Evolutionary conservation across 306 rosid species (phyloP).

Genomic region (Sesbania bispinosa): DNA sequence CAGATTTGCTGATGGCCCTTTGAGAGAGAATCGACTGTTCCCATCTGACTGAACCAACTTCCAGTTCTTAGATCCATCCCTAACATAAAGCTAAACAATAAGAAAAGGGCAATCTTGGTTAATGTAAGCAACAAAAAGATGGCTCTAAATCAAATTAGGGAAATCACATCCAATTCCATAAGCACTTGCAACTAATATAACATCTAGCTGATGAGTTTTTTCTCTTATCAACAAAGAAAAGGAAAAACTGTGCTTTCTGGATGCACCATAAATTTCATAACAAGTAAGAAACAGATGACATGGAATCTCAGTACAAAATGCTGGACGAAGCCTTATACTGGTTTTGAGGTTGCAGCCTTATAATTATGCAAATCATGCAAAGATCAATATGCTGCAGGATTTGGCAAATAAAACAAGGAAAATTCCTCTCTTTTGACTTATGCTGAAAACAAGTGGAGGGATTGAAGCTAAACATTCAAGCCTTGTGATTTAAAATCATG

Average conservation of each 20-base stretch:
- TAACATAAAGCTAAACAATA: constrained; percentile 61
- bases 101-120: constrained; percentile 16
- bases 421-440: background rate
- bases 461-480: background rate
- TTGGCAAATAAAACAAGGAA: constrained; percentile 2
- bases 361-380: background rate
- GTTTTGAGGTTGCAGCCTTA: background rate
- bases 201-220: background rate
- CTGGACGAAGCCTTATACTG: background rate
- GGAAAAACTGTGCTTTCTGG: background rate
- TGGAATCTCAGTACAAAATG: background rate
- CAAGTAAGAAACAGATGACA: background rate
- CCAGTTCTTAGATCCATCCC: constrained; percentile 91
- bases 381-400: background rate
- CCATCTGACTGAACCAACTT: constrained; percentile 67
- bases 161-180: background rate
- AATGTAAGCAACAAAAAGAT: constrained; percentile 24
- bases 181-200: background rate
- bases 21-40: constrained; percentile 50
- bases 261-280: background rate
- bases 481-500: background rate
- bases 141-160: background rate
- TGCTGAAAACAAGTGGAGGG: background rate
- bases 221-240: background rate
- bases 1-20: constrained; percentile 83